These are phyloP conservation scores for Pseudoneurospora amorphoporcata DNA, from an alignment of 495 filamentous ascomycete species.

Conservation along the genomic window DNA sequence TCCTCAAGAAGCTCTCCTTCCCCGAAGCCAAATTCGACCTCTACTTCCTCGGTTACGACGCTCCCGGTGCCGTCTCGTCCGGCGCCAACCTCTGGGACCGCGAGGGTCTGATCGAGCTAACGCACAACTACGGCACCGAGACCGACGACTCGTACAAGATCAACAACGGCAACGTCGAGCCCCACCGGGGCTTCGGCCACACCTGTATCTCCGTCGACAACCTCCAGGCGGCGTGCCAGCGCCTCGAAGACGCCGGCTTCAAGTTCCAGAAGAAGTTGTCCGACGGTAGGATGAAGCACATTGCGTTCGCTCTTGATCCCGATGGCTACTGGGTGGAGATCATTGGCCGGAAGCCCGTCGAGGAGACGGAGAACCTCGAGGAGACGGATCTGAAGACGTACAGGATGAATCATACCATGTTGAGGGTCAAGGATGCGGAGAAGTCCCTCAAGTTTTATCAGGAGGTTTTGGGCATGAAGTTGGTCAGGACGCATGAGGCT, in stretches of 20 bases:
- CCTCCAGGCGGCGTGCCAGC: conserved; percentile 77
- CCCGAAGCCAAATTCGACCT: conserved; percentile 80
- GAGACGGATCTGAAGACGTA: conserved; percentile 32
- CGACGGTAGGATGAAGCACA: conserved; percentile 78
- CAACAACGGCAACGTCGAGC: conserved; percentile 83
- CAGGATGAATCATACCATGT: conserved; percentile 76
- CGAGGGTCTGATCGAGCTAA: conserved; percentile 84
- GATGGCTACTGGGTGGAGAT: conserved; percentile 89
- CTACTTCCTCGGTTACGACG: conserved; percentile 74
- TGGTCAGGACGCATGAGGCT: conserved; percentile 63
- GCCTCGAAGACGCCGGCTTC: conserved; percentile 82
- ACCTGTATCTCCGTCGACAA: conserved; percentile 82
- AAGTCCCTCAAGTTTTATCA: conserved; percentile 82
- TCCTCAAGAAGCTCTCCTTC: conserved; percentile 63
- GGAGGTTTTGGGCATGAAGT: conserved; percentile 77
- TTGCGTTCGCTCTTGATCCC: conserved; percentile 88
- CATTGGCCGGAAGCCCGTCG: conserved; percentile 36
- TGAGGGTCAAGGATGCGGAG: conserved; percentile 84
- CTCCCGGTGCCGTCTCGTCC: conserved; percentile 45
- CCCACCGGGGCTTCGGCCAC: conserved; percentile 82
- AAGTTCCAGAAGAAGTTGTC: conserved; percentile 86
- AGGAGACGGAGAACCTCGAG: conserved; percentile 27
- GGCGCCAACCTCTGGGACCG: conserved; percentile 68
- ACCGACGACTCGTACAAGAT: conserved; percentile 71
- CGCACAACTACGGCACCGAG: conserved; percentile 96